Percentiles rank a stretch among this genome's conserved stretches.
These are phyloP conservation scores for Plasmopara viticola DNA, from an alignment of 352 stramenopile genomes.

Conservation along the genomic window DNA sequence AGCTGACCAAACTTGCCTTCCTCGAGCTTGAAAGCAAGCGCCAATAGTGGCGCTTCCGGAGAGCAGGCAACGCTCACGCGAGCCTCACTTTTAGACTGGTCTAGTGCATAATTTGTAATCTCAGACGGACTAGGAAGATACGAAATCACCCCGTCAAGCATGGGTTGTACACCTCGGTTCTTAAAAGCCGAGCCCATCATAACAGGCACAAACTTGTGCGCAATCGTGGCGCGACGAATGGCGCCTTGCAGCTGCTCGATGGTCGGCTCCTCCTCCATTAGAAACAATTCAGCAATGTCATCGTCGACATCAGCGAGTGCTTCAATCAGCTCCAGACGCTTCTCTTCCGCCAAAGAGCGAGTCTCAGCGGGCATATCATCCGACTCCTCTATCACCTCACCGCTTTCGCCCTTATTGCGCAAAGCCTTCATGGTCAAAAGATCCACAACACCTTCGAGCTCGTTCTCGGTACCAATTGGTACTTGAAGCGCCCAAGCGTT, in stretches of 20 bases:
- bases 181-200: conserved; percentile 98
- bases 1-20: conserved; percentile 98
- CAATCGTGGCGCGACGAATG: conserved; percentile 93
- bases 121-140: conserved; percentile 95
- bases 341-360: conserved; percentile 81
- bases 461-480: conserved; percentile 95
- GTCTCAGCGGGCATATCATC: conserved; percentile 88
- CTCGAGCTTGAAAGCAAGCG: conserved; percentile 99
- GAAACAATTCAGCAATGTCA: conserved; percentile 98
- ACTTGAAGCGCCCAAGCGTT: conserved; percentile 96
- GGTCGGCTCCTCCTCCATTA: conserved; percentile 96
- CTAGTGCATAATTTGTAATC: conserved; percentile 94
- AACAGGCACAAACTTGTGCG: conserved; percentile 98
- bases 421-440: conserved; percentile 90
- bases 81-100: conserved; percentile 90
- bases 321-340: conserved; percentile 92
- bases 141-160: conserved; percentile 96
- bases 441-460: conserved; percentile 95
- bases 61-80: conserved; percentile 83
- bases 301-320: conserved; percentile 96
- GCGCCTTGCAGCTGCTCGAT: conserved; percentile 88
- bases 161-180: conserved; percentile 97
- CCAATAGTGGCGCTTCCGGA: conserved; percentile 89
- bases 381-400: conserved; percentile 80
- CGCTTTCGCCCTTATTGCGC: conserved; percentile 89